Evolutionary conservation across 2,329 filamentous ascomycete species (phyloP), one percentile per base, ranked within the genome.

Genomic region (Neofusicoccum kwambonambiense): DNA sequence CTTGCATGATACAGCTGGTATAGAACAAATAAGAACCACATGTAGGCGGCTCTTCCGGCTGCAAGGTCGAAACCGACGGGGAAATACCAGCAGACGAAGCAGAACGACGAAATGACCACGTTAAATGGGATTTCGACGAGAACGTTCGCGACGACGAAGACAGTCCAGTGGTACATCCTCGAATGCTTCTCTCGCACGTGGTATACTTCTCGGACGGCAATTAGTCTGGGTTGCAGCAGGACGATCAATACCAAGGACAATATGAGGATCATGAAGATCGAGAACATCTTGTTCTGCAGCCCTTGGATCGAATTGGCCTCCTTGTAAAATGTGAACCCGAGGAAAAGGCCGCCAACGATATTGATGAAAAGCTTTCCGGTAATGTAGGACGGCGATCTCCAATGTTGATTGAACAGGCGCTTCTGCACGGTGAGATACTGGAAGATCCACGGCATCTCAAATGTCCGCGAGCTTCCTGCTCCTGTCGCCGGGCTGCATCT

Each of bases 121-220:
- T 86, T 82, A 76, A 83, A 93, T 0, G 89, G 89, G 1, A 92
- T 81, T 73, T 93, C 90, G 56, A 90, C 89, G 2, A 90, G 62
- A 62, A 92, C 85, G 72, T 91, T 91, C 71, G 88, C 85, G 2
- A 89, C 77, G 74, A 93, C 84, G 76, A 93, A 92, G 0, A 84
- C 88, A 68, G 86, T 83, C 90, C 90, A 93, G 0, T 87, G 90
- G 78, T 93, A 93, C 0, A 87, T 82, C 72, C 91, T 91, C 74
- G 84, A 87, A 0, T 88, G 84, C 3, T 84, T 79, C 70, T 88
- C 85, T 64, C 85, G 84, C 11, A 82, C 83, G 74, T 88, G 85
- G 74, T 87, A 87, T 3, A 88, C 76, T 2, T 83, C 80, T 54
- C 86, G 81, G 70, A 87, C 84, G 2, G 82, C 84, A 54, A 85